A percentile compares a stretch with the other conserved stretches of the same genome.
phyloP scores from a whole-genome alignment of 345 rosid genomes.

The Odontarrhena argentea region DNA sequence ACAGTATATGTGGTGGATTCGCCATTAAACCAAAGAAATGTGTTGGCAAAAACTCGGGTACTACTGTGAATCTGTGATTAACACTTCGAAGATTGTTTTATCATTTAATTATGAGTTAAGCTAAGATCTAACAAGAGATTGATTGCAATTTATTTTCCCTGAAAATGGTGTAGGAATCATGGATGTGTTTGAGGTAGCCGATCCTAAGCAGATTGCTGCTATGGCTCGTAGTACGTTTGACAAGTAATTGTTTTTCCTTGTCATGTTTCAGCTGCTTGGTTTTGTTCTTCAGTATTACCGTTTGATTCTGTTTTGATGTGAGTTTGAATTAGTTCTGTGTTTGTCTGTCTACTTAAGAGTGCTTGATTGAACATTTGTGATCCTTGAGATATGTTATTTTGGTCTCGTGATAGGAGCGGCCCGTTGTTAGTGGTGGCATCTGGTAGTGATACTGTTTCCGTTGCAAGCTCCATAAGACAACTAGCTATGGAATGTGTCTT shows the following conservation, averaged over 20 bases:
- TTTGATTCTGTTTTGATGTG: neutral
- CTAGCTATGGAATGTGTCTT: slow-evolving; percentile 77
- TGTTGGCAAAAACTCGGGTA: slow-evolving; percentile 49
- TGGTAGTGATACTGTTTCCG: slow-evolving; percentile 76
- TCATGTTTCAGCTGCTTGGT: slow-evolving; percentile 4
- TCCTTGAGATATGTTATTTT: neutral
- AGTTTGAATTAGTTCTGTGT: slow-evolving; percentile 4
- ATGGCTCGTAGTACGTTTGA: slow-evolving; percentile 67
- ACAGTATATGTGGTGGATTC: slow-evolving; percentile 41
- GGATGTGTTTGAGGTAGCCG: slow-evolving; percentile 62
- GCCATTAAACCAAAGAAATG: slow-evolving; percentile 14
- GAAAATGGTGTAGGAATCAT: slow-evolving; percentile 49
- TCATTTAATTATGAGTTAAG: slow-evolving; percentile 3
- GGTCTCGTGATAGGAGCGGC: slow-evolving; percentile 56
- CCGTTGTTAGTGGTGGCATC: slow-evolving; percentile 90
- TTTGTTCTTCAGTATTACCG: neutral
- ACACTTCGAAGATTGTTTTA: neutral
- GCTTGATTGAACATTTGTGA: neutral
- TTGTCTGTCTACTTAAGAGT: neutral
- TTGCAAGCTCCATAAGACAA: slow-evolving; percentile 78
- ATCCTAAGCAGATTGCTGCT: slow-evolving; percentile 69
- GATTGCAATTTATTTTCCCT: slow-evolving; percentile 11
- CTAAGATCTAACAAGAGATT: neutral
- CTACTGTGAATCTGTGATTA: neutral
- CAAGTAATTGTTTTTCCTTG: slow-evolving; percentile 43